Percentiles rank a stretch among this genome's conserved stretches.
Conservation (phyloP, 768 basidiomycete genomes). For the Pisolithus tinctorius region DNA sequence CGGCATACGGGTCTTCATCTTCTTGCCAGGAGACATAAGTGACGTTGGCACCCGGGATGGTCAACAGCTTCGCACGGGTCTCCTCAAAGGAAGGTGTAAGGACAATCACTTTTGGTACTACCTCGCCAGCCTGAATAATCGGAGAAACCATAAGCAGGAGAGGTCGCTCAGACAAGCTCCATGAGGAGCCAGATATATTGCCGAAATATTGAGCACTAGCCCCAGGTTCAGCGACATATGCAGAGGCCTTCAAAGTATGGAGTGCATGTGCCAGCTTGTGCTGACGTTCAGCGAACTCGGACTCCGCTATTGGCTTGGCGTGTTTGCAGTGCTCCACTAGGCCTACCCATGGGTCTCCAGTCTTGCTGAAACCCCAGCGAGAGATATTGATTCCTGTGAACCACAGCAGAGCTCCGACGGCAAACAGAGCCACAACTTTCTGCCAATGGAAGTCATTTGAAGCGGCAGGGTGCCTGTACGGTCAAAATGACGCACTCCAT, state of each 20-base stretch:
- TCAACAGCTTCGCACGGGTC: conserved; percentile 56
- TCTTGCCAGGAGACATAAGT: conserved; percentile 58
- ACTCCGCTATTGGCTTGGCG: conserved; percentile 38
- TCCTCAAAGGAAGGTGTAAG: conserved; percentile 77
- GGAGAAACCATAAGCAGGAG: conserved; percentile 63
- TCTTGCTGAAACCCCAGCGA: background rate
- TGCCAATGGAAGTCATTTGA: too few relatives aligned
- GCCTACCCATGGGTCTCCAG: conserved; percentile 15
- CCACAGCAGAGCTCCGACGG: too few relatives aligned
- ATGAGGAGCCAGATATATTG: conserved; percentile 57
- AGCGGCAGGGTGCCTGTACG: background rate
- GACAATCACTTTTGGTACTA: conserved; percentile 44
- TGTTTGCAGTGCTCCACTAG: conserved; percentile 40
- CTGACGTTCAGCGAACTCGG: conserved; percentile 51
- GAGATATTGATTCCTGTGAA: background rate
- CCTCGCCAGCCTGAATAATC: conserved; percentile 11
- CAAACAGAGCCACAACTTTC: background rate
- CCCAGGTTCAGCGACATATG: conserved; percentile 78
- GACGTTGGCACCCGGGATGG: conserved; percentile 41
- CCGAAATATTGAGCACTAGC: conserved; percentile 64
- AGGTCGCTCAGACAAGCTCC: conserved; percentile 75
- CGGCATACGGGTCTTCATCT: conserved; percentile 57
- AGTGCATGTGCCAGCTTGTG: conserved; percentile 44
- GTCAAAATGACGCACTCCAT: background rate
- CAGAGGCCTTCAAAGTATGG: conserved; percentile 44